phyloP scores from a whole-genome alignment of 1,284 basidiomycete genomes.

The Sanguinoderma infundibulare region DNA sequence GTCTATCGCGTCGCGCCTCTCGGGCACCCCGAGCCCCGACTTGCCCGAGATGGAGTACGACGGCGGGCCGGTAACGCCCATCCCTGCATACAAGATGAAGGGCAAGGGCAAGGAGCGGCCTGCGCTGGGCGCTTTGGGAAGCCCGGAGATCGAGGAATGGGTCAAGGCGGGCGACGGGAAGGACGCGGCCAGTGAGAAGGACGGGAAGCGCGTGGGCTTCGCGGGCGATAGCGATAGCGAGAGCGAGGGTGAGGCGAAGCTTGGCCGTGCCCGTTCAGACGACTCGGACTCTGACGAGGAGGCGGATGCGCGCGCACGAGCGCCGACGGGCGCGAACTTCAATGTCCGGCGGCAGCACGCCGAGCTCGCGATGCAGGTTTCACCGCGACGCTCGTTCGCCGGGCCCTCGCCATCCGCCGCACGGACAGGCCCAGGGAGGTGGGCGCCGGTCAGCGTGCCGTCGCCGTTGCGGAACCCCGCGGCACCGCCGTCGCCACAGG shows the following conservation, averaged over 20 bases:
- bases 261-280: not conserved
- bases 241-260: conserved; percentile 7
- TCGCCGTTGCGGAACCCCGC: conserved; percentile 47
- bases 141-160: conserved; percentile 56
- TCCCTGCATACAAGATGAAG: conserved; percentile 38
- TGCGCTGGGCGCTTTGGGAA: conserved; percentile 46
- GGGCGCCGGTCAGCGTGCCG: conserved; percentile 42
- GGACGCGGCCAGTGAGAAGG: conserved; percentile 8
- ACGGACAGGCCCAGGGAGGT: conserved; percentile 26
- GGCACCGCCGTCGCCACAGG: conserved; percentile 29
- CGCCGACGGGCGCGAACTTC: not conserved
- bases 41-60: conserved; percentile 41
- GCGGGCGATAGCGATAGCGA: conserved; percentile 31
- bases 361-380: conserved; percentile 58
- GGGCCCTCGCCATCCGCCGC: conserved; percentile 6
- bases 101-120: conserved; percentile 26
- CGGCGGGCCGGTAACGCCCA: conserved; percentile 48
- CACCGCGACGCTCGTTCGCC: conserved; percentile 52
- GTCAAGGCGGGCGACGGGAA: conserved; percentile 37
- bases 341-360: conserved; percentile 1
- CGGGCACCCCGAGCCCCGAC: conserved; percentile 59
- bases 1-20: conserved; percentile 25
- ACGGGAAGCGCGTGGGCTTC: conserved; percentile 37
- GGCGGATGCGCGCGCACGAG: not conserved
- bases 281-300: conserved; percentile 23